Evolutionary conservation across 2,329 filamentous ascomycete species (phyloP).

Genomic region (Monilinia vaccinii-corymbosi): DNA sequence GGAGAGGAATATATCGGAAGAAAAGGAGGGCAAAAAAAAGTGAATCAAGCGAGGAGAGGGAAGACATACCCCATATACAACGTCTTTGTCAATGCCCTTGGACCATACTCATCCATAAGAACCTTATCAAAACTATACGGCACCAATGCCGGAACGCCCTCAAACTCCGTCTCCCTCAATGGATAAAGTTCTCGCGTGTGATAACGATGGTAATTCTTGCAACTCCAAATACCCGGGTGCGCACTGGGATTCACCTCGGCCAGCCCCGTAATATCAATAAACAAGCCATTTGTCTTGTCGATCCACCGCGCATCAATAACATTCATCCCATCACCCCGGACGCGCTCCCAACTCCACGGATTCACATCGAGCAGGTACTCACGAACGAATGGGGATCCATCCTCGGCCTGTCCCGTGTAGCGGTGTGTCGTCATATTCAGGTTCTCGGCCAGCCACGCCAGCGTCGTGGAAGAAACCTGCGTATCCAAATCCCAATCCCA

Average conservation of each 20-base stretch:
- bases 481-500: slow-evolving; percentile 84
- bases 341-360: slow-evolving; percentile 53
- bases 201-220: slow-evolving; percentile 74
- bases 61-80: slow-evolving; percentile 50
- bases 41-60: background rate
- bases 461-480: slow-evolving; percentile 60
- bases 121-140: slow-evolving; percentile 62
- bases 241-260: slow-evolving; percentile 53
- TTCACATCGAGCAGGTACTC: slow-evolving; percentile 71
- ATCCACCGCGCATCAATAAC: slow-evolving; percentile 82
- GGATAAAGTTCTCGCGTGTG: slow-evolving; percentile 64
- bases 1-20: background rate
- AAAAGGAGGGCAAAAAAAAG: background rate
- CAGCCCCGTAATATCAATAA: slow-evolving; percentile 74
- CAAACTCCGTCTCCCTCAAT: slow-evolving; percentile 63
- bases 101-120: slow-evolving; percentile 55
- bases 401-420: slow-evolving; percentile 32
- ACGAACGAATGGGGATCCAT: slow-evolving; percentile 35
- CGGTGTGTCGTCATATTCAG: slow-evolving; percentile 55
- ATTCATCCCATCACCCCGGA: slow-evolving; percentile 60
- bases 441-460: slow-evolving; percentile 53
- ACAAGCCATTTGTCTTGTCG: slow-evolving; percentile 65
- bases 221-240: slow-evolving; percentile 60
- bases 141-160: slow-evolving; percentile 61
- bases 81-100: slow-evolving; percentile 50